These are phyloP conservation scores for Diaporthe citri DNA, from an alignment of 2,329 filamentous ascomycete species.

Conservation along the genomic window DNA sequence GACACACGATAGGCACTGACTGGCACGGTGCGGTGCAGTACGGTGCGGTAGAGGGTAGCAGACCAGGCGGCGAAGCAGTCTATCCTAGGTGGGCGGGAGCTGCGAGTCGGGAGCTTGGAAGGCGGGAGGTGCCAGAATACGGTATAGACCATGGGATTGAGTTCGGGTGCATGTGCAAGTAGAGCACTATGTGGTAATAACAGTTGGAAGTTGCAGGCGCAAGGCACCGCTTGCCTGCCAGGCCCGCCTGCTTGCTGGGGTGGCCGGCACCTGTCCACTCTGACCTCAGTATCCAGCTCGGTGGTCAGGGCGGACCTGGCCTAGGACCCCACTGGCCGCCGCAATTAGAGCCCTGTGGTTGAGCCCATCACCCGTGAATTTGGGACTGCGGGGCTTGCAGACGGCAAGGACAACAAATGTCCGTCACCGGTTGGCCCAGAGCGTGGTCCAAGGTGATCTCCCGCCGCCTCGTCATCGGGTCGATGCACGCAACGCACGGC, in stretches of 20 bases:
- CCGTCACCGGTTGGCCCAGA: neutral
- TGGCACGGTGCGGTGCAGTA: neutral
- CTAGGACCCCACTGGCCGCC: neutral
- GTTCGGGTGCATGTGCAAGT: constrained; percentile 17
- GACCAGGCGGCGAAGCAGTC: neutral
- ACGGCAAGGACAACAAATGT: constrained; percentile 13
- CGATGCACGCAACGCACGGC: neutral
- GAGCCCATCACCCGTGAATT: constrained; percentile 8
- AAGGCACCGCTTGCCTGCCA: neutral
- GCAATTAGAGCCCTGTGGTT: constrained; percentile 19
- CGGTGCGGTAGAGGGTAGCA: neutral
- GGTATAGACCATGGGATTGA: neutral
- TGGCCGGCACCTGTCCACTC: neutral
- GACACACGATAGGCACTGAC: constrained; percentile 2
- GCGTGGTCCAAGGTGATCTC: constrained; percentile 7
- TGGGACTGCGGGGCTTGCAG: constrained; percentile 34
- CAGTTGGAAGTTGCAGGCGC: neutral
- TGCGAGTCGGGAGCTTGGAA: neutral
- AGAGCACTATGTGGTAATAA: neutral
- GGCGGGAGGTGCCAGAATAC: neutral
- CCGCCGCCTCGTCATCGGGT: neutral
- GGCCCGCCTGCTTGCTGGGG: neutral
- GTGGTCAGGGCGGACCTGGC: neutral
- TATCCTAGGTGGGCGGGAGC: neutral
- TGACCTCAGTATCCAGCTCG: constrained; percentile 1